Conservation (phyloP, 225 moss, liverwort and hornwort species). For the Lunularia cruciata region DNA sequence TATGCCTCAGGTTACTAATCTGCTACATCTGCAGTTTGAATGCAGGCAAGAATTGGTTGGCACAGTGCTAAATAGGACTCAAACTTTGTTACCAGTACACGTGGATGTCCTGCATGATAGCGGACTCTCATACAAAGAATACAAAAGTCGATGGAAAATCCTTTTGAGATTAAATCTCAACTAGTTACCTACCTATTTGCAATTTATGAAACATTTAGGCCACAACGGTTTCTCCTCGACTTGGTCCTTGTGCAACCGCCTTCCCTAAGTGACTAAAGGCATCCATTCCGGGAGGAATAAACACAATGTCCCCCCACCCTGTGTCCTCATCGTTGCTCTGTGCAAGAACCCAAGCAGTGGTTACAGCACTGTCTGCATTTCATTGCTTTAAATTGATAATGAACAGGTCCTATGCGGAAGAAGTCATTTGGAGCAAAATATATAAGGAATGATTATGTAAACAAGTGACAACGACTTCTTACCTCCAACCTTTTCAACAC, state of each 20-base stretch:
- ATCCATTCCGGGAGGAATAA: constrained; percentile 97
- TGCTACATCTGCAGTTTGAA: too few relatives aligned
- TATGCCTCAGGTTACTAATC: too few relatives aligned
- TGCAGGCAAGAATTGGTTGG: too few relatives aligned
- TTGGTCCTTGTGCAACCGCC: constrained; percentile 37
- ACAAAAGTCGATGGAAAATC: not conserved
- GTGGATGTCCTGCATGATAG: not conserved
- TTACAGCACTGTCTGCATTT: not conserved
- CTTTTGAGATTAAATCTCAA: not conserved
- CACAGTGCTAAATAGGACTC: too few relatives aligned
- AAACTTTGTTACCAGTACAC: not conserved
- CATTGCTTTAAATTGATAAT: not conserved
- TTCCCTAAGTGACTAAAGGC: constrained; percentile 80
- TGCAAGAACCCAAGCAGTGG: not conserved
- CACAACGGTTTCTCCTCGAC: constrained; percentile 31
- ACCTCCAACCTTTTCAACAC: constrained; percentile 99
- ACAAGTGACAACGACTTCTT: constrained; percentile 11
- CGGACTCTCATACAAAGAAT: not conserved
- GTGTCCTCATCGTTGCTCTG: constrained; percentile 83
- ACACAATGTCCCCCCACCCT: constrained; percentile 96
- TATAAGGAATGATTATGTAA: not conserved
- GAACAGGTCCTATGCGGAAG: not conserved
- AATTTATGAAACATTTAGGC: constrained; percentile 5
- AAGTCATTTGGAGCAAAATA: too few relatives aligned
- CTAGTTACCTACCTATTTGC: not conserved